Base-by-base conservation (phyloP, 345 rosid species). In the Eucalyptus tenuipes region DNA sequence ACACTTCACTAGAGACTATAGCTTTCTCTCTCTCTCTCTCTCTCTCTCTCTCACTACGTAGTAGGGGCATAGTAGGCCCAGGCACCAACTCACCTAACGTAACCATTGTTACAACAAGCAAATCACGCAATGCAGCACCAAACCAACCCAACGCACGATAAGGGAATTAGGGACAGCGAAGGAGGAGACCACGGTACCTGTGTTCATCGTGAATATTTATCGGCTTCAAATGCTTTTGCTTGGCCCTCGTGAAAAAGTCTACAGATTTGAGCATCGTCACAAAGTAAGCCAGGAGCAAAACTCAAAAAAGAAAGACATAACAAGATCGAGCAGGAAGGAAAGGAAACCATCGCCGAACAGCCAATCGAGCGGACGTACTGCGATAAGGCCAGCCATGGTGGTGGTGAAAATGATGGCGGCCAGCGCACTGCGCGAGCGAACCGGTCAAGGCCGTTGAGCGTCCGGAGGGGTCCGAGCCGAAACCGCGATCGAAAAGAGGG, bases 191-290 rank as follows among this genome's bases (percentile, higher is more conserved):
- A 53, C 49, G 12, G 49, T 16, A 96, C 98, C 97, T 97, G 91
- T 95, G 99, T 85, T 93, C 94, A 91, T 97, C 99, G 93, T 81
- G 94, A 49, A 93, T 87, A 91, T 93, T 96, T 87, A 96, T 95
- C 91, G 92, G 94, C 96, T 95, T 91, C 86, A 91, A 89, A 89
- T 92, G 97, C 91, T 97, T 97, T 4, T 92, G 98, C 91, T 97
- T 97, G 3, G 98, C 93, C 88, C 96, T 93, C 6, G 98, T 96
- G 88, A 96, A 92, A 88, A 97, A 95, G 86, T 87, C 98, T 97
- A 92, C 82, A 75, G 29, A 75, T 42, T 52, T 42, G 42, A 49
- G 44, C 53, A 42, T 14, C 61, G 29, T 79, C 75, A 59, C 79
- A 91, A 2, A 57, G 15, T 44, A 48, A 90, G 13, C 55, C 52